Evolutionary conservation across 805 yeast genomes (phyloP).

Genomic region (Metschnikowia koreensis): DNA sequence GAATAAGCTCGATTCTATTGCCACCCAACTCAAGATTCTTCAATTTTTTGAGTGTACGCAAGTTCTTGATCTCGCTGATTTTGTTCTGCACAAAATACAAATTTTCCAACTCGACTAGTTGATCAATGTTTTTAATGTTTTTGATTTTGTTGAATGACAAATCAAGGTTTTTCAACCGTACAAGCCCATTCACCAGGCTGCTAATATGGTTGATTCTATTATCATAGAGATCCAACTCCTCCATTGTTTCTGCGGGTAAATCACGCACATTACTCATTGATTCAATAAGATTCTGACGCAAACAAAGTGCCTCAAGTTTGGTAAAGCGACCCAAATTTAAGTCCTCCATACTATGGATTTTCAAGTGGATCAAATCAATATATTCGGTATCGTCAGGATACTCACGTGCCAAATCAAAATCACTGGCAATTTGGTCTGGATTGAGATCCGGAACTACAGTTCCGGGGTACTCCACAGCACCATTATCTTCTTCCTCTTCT

Average conservation of each 20-base stretch:
- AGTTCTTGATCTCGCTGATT: conserved; percentile 66
- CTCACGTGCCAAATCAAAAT: conserved; percentile 59
- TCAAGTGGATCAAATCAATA: conserved; percentile 68
- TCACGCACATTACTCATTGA: conserved; percentile 57
- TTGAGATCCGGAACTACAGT: conserved; percentile 43
- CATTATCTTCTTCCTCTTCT: conserved; percentile 29
- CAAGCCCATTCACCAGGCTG: conserved; percentile 59
- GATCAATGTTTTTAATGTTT: conserved; percentile 74
- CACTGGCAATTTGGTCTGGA: conserved; percentile 63
- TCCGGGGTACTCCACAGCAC: conserved; percentile 44
- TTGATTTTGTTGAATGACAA: conserved; percentile 87
- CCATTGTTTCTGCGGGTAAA: conserved; percentile 60
- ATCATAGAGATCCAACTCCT: conserved; percentile 86
- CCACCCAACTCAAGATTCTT: conserved; percentile 88
- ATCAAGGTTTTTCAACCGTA: conserved; percentile 61
- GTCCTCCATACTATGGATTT: conserved; percentile 61
- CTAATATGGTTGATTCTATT: conserved; percentile 87
- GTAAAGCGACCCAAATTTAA: conserved; percentile 56
- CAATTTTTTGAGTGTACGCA: conserved; percentile 55
- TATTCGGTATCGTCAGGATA: conserved; percentile 56
- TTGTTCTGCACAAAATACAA: conserved; percentile 87
- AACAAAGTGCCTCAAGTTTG: conserved; percentile 57
- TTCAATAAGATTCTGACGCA: conserved; percentile 81
- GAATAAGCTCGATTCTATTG: conserved; percentile 60
- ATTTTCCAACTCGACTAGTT: conserved; percentile 58